These are phyloP conservation scores for Solanum gracilifrons DNA, from an alignment of 257 asterid species.

Conservation along the genomic window DNA sequence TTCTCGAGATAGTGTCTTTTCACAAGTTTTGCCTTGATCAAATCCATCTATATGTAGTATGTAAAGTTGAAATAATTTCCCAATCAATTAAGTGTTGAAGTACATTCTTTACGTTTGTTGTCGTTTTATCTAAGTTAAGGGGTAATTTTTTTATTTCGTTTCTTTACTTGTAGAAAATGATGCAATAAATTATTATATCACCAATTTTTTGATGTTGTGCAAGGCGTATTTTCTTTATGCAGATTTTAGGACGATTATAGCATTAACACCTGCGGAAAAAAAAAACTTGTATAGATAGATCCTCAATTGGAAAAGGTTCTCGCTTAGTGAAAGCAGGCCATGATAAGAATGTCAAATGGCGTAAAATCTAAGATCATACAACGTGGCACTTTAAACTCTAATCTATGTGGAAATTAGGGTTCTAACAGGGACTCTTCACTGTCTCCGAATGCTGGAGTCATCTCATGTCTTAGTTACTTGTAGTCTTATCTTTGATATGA, in stretches of 20 bases:
- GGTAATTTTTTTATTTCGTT: background rate
- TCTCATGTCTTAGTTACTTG: background rate
- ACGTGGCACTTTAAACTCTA: background rate
- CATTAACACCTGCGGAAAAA: background rate
- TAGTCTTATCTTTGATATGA: background rate
- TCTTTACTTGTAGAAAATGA: background rate
- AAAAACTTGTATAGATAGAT: background rate
- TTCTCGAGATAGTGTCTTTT: background rate
- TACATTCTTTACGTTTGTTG: background rate
- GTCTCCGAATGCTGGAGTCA: background rate
- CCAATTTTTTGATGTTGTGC: background rate
- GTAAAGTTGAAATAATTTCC: background rate
- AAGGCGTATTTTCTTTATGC: background rate
- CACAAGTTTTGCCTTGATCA: background rate
- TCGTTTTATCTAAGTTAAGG: background rate
- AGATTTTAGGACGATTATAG: background rate
- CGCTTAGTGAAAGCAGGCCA: background rate
- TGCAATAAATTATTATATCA: background rate
- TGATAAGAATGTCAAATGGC: background rate
- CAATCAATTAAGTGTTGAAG: background rate
- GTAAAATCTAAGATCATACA: background rate
- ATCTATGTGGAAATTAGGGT: background rate
- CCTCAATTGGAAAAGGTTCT: background rate
- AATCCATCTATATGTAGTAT: background rate
- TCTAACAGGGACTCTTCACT: background rate